Evolutionary conservation across 352 stramenopile species (phyloP).

Genomic region (Elongisporangium senticosum): DNA sequence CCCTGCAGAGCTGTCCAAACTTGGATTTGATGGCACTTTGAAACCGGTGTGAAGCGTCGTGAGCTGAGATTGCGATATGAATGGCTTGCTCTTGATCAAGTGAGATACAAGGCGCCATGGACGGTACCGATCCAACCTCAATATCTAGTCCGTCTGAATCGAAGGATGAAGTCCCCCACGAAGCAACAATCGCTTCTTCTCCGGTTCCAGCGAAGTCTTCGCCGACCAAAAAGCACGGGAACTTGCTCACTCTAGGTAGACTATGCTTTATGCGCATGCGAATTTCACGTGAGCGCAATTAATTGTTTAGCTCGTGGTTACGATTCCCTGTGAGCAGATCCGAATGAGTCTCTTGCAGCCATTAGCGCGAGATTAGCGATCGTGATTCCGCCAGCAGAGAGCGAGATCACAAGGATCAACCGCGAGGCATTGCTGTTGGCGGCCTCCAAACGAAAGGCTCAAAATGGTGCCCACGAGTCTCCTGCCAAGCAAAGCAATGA

Average conservation of each 20-base stretch:
- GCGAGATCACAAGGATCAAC: slow-evolving; percentile 70
- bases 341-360: slow-evolving; percentile 36
- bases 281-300: not conserved
- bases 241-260: not conserved
- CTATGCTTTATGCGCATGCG: not conserved
- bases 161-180: not conserved
- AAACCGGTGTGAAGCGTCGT: not conserved
- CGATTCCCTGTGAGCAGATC: slow-evolving; percentile 14
- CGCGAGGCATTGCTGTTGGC: slow-evolving; percentile 33
- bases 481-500: not conserved
- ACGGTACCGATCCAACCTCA: not conserved
- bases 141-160: not conserved
- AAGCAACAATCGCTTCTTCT: not conserved
- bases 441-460: slow-evolving; percentile 11
- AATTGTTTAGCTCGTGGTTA: not conserved
- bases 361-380: slow-evolving; percentile 58
- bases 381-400: slow-evolving; percentile 49
- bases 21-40: not conserved
- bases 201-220: not conserved
- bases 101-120: not conserved
- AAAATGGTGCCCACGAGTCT: slow-evolving; percentile 1
- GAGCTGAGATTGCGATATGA: not conserved
- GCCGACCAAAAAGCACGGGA: not conserved
- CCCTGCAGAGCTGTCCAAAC: not conserved
- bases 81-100: not conserved